Evolutionary conservation across 2,329 filamentous ascomycete species (phyloP), one percentile per base, ranked within the genome.

Genomic region (Coniochaeta ligniaria): DNA sequence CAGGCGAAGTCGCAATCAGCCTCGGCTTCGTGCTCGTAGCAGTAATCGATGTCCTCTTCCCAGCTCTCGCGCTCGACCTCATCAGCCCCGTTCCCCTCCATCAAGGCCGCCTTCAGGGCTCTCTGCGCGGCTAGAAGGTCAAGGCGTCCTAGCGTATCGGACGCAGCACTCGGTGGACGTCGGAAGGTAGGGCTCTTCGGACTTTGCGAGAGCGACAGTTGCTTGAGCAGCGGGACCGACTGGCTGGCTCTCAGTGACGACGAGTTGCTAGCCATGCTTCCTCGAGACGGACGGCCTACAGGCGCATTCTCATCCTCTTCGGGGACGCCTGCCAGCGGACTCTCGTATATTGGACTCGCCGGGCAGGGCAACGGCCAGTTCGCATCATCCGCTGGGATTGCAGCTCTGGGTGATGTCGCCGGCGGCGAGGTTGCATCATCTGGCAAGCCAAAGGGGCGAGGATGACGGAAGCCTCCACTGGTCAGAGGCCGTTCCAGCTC

Each of bases 11-110:
- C 81, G 67, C 84, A 88, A 70, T 88, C 78, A 8, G 85, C 86
- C 69, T 89, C 86, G 14, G 81, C 84, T 64, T 85, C 86, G 66
- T 89, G 83, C 64, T 88, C 85, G 67, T 89, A 89, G 68, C 84
- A 88, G 71, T 88, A 89, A 68, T 89, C 86, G 63, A 89, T 88
- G 63, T 85, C 85, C 59, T 87, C 85, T 66, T 89, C 86, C 86
- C 86, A 89, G 65, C 76, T 86, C 65, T 80, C 78, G 8, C 73
- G 72, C 24, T 70, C 66, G n/a, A 73, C 63, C 3, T 63, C 60
- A 3, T 75, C 72, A n/a, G 67, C 66, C 16, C 64, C 65, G 8
- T 64, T 63, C 14, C 66, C 65, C 7, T 71, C 69, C 2, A 65
- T 61, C 35, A 66, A 50, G 9, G 63, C 66, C 22, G 69, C 67